Evolutionary conservation across 345 rosid species (phyloP).

Genomic region (Adansonia digitata): DNA sequence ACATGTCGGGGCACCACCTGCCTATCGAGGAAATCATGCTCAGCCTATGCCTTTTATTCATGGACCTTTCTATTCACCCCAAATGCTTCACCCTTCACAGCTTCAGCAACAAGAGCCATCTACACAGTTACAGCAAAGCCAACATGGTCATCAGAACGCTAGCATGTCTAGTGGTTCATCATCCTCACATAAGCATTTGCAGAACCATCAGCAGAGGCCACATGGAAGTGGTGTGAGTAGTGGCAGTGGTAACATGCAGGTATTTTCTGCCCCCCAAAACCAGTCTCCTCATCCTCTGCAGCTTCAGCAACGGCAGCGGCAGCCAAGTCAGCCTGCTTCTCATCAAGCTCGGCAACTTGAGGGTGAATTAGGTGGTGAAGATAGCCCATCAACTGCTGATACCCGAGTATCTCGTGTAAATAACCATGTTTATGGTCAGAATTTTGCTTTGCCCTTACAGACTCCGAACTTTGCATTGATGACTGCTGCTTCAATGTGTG

Average conservation of each 20-base stretch:
- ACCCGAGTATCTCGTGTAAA: constrained; percentile 58
- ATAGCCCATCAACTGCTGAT: constrained; percentile 78
- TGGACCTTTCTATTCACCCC: constrained; percentile 86
- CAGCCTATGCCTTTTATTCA: constrained; percentile 77
- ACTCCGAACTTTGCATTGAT: constrained; percentile 62
- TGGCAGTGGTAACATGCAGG: constrained; percentile 52
- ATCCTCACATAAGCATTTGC: constrained; percentile 73
- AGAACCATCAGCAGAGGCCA: constrained; percentile 65
- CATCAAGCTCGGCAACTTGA: constrained; percentile 58
- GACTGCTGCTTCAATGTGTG: constrained; percentile 49
- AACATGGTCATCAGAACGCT: constrained; percentile 66
- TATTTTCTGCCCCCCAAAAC: constrained; percentile 53
- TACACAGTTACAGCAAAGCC: constrained; percentile 49
- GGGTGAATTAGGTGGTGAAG: constrained; percentile 65
- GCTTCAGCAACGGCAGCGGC: constrained; percentile 59
- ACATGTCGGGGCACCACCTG: constrained; percentile 71
- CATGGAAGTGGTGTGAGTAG: constrained; percentile 39
- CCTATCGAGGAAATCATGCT: constrained; percentile 68
- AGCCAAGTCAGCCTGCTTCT: constrained; percentile 48
- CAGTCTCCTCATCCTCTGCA: constrained; percentile 51
- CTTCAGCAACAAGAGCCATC: constrained; percentile 47
- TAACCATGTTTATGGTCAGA: constrained; percentile 54
- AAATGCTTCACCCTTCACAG: constrained; percentile 76
- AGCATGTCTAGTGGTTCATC: constrained; percentile 70
- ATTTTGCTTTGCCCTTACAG: constrained; percentile 55